Percentiles rank a stretch among this genome's conserved stretches.
Conservation (phyloP, 495 filamentous ascomycete genomes). For the Neurospora sp. region DNA sequence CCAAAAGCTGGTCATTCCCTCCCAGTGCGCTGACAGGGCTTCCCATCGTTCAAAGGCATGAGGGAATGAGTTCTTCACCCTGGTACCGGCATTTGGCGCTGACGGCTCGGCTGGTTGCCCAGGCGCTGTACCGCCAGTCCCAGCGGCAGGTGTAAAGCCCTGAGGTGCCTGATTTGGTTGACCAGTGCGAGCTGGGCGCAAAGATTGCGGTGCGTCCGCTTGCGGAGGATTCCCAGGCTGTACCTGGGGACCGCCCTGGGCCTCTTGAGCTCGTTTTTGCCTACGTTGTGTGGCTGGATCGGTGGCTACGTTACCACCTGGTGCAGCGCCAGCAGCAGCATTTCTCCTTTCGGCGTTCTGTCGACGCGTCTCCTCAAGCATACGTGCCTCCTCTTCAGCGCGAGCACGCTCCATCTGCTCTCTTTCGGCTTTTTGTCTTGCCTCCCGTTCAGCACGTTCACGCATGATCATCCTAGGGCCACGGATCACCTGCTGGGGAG, state of each 20-base stretch:
- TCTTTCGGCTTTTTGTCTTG: constrained; percentile 51
- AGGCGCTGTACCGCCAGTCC: constrained; percentile 3
- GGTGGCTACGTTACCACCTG: constrained; percentile 17
- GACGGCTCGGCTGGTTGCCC: constrained; percentile 26
- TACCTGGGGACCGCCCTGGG: constrained; percentile 8
- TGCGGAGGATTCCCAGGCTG: constrained; percentile 1
- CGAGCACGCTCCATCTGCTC: constrained; percentile 38
- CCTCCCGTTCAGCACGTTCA: constrained; percentile 54
- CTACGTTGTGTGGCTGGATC: constrained; percentile 36
- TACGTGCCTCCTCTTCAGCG: constrained; percentile 44
- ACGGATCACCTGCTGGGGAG: constrained; percentile 39
- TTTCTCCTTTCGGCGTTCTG: constrained; percentile 39
- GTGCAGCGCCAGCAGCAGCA: constrained; percentile 51
- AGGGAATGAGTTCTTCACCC: constrained; percentile 56
- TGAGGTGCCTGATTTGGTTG: constrained; percentile 13
- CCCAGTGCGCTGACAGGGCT: constrained; percentile 92
- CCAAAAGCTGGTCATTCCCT: constrained; percentile 95
- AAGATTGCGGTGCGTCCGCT: constrained; percentile 9
- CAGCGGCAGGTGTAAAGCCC: constrained; percentile 6
- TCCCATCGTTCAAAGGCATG: constrained; percentile 99
- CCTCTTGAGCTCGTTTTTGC: constrained; percentile 22
- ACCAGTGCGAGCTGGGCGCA: constrained; percentile 17
- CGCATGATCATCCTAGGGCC: constrained; percentile 69
- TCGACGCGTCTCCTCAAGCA: constrained; percentile 42
- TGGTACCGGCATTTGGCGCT: constrained; percentile 16